Base-by-base conservation (phyloP, 129 eudicot genomes). In the Dittrichia graveolens region DNA sequence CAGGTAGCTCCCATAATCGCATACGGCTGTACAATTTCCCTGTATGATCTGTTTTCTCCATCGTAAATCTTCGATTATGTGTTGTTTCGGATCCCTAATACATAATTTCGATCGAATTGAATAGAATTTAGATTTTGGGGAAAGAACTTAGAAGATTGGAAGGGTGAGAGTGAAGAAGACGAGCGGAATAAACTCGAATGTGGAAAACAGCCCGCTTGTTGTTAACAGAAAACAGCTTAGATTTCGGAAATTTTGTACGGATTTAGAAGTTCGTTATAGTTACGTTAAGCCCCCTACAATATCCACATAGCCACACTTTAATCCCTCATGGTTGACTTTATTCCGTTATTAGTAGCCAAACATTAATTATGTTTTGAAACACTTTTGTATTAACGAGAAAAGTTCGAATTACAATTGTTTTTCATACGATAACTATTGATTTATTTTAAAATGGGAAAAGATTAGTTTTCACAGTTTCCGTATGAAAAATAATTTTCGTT, bases 1-100 rank as follows among this genome's bases (percentile, higher is more conserved):
- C 89, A 9, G 95, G 90, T 60, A 91, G 86, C 57, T 91, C 97
- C 95, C 96, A 91, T 15, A 88, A 88, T 52, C 97, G 79, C 97
- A 91, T 84, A 64, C 87, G 78, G 5, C 81, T 80, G 38, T 77
- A 84, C 65, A 91, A 75, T 79, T 91, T 91, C 65, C 79, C 87
- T 0, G 81, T 76, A 31, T 82, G 80, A 55, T 85, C 86, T 41
- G 69, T 75, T 75, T 84, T 91, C 74, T 85, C 96, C 97, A 84
- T 86, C 77, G 65, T 81, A 59, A 58, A 72, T 67, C 52, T 42
- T 5, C 69, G 69, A 67, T 47, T 65, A 19, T 43, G 15, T 43
- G 8, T 65, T 31, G 15, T 4, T 10, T 65, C 3, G 0, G 54
- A 24, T 65, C 54, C 38, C 71, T 65, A 44, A 18, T 12, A 35